Conservation (phyloP, 139 green algal genomes). For the Microglena sp. region DNA sequence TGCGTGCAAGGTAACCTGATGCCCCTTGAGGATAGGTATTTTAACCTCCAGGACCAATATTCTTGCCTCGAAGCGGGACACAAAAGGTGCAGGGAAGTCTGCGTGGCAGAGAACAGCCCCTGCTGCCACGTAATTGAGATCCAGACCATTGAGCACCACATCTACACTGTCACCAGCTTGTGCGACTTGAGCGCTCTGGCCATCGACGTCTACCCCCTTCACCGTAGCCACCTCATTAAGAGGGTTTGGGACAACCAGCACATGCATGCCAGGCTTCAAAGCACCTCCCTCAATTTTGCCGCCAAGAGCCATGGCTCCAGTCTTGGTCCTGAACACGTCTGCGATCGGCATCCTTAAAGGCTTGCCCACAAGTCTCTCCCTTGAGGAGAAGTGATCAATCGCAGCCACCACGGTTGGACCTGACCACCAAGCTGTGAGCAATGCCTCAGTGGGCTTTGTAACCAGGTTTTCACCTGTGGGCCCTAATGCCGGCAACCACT, state of each 20-base stretch:
- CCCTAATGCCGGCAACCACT: constrained; percentile 78
- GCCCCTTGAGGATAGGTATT: constrained; percentile 62
- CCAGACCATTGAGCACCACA: constrained; percentile 46
- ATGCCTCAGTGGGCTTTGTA: constrained; percentile 21
- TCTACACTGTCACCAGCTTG: no score
- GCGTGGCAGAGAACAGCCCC: constrained; percentile 63
- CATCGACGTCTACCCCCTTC: no score
- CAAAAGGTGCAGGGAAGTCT: constrained; percentile 61
- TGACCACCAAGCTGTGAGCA: constrained; percentile 51
- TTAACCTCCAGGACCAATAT: constrained; percentile 72
- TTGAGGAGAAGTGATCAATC: no score
- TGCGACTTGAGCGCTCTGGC: no score
- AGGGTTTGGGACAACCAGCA: constrained; percentile 73
- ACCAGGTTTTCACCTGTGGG: constrained; percentile 76
- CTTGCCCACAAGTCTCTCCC: no score
- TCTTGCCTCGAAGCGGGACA: constrained; percentile 47
- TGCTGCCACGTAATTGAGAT: constrained; percentile 24
- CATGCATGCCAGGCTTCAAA: constrained; percentile 35
- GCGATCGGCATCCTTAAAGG: constrained; percentile 66
- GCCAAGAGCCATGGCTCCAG: constrained; percentile 9
- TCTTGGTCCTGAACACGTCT: constrained; percentile 47
- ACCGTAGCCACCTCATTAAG: no score
- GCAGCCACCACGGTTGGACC: no score
- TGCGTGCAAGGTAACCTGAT: constrained; percentile 53
- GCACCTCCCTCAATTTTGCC: constrained; percentile 82